Conservation (phyloP, 371 early-diverging fungal species). For the Mucor sp. region DNA sequence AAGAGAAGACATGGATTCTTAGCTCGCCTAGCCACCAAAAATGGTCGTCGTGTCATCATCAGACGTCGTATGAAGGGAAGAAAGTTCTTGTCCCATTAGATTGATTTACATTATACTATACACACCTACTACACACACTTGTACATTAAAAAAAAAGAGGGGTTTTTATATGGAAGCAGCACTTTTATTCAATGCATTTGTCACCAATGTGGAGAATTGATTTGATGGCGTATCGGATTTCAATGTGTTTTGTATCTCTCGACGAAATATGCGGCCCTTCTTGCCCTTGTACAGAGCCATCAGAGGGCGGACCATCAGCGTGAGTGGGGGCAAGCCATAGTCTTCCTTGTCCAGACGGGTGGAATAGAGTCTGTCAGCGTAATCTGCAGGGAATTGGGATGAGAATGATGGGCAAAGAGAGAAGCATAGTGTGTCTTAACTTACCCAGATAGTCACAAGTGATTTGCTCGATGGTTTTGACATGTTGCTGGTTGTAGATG, state of each 20-base stretch:
- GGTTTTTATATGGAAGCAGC: background rate
- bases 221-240: conserved; percentile 11
- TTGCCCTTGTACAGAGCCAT: conserved; percentile 34
- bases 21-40: conserved; percentile 73
- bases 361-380: conserved; percentile 28
- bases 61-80: conserved; percentile 86
- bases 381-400: conserved; percentile 13
- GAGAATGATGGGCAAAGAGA: background rate
- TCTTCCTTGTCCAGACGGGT: conserved; percentile 3
- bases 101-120: background rate
- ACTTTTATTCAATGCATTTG: conserved; percentile 16
- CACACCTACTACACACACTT: background rate
- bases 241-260: conserved; percentile 24
- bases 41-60: conserved; percentile 77
- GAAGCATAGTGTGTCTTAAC: background rate
- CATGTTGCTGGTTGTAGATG: conserved; percentile 4
- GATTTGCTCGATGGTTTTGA: conserved; percentile 40
- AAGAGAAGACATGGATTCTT: conserved; percentile 95
- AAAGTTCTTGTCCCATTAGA: conserved; percentile 79
- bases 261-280: conserved; percentile 40
- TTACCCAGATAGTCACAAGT: conserved; percentile 47
- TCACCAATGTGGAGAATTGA: conserved; percentile 20
- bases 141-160: conserved; percentile 1
- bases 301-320: conserved; percentile 38
- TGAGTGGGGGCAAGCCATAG: conserved; percentile 32